Evolutionary conservation across 1,284 basidiomycete genomes (phyloP).

Genomic region (Leucoagaricus sp.): DNA sequence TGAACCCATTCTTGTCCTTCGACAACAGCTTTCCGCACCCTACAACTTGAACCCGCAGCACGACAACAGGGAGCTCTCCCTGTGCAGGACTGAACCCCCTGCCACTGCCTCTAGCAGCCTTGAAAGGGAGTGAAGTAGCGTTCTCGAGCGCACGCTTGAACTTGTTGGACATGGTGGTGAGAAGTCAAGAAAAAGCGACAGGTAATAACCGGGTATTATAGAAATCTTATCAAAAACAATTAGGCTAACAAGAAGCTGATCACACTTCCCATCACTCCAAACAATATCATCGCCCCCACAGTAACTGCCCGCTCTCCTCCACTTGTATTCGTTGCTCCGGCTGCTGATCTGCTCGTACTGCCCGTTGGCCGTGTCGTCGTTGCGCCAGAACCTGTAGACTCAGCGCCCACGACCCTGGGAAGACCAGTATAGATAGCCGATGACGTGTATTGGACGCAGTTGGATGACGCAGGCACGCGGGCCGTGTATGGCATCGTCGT

Average conservation of each 20-base stretch:
- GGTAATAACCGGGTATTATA: too few species aligned
- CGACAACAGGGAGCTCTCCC: slow-evolving; percentile 65
- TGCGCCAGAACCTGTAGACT: neutral
- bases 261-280: neutral
- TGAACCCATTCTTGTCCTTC: slow-evolving; percentile 65
- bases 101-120: slow-evolving; percentile 13
- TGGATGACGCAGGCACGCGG: too few species aligned
- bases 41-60: slow-evolving; percentile 67
- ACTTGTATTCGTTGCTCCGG: neutral
- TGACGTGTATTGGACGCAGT: too few species aligned
- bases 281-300: neutral
- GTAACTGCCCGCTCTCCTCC: neutral
- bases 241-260: slow-evolving; percentile 2
- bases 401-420: slow-evolving; percentile 23
- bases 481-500: too few species aligned
- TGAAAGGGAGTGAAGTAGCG: slow-evolving; percentile 34
- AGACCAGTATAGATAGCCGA: too few species aligned
- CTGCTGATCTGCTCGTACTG: slow-evolving; percentile 1
- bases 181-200: neutral
- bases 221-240: slow-evolving; percentile 10
- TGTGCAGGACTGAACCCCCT: slow-evolving; percentile 44
- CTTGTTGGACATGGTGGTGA: slow-evolving; percentile 18
- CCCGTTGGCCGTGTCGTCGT: neutral
- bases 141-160: slow-evolving; percentile 36
- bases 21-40: slow-evolving; percentile 60